Evolutionary conservation across 257 asterid species (phyloP), one percentile per base, ranked within the genome.

Genomic region (Lantana camara): DNA sequence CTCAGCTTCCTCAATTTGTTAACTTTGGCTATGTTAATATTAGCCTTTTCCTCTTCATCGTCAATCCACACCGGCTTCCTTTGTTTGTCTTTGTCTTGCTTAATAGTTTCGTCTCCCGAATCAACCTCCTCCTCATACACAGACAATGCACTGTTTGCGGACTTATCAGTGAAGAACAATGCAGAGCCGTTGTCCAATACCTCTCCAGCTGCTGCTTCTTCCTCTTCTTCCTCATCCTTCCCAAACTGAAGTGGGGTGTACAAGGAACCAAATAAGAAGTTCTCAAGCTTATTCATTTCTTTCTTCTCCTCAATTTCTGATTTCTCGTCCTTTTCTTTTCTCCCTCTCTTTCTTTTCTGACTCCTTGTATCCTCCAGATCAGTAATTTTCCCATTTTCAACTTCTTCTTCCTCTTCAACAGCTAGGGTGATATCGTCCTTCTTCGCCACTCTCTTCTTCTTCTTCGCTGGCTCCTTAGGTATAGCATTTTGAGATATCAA

Each of bases 51-150:
- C 82, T 88, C 96, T 77, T 94, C 99, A 35, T 88, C 96, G 58
- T 94, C 97, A 1, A 84, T 60, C 99, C 96, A 94, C 41, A 67
- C 93, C 7, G 96, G 86, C 66, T 84, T 86, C 67, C 84, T 82
- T 49, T 60, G 68, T 60, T 62, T 49, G 38, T 41, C 61, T 34
- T 37, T 78, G 66, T 42, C 73, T 7, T 30, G 69, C 9, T 72
- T 72, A 6, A 51, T 44, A 40, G 53, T 64, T 51, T 76, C 82
- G 14, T 64, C 62, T 22, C 71, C 51, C 4, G 66, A 55, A 19
- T 62, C 78, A 1, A 64, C 34, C 10, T 84, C 95, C 78, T 78
- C 94, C 63, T 85, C 90, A 3, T 85, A 89, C 30, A 77, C 87
- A 15, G 95, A 75, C 66, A 86, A 24, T 22, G 57, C 61, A 58